Conservation (phyloP, 1,284 basidiomycete species). For the Trametes pubescens region DNA sequence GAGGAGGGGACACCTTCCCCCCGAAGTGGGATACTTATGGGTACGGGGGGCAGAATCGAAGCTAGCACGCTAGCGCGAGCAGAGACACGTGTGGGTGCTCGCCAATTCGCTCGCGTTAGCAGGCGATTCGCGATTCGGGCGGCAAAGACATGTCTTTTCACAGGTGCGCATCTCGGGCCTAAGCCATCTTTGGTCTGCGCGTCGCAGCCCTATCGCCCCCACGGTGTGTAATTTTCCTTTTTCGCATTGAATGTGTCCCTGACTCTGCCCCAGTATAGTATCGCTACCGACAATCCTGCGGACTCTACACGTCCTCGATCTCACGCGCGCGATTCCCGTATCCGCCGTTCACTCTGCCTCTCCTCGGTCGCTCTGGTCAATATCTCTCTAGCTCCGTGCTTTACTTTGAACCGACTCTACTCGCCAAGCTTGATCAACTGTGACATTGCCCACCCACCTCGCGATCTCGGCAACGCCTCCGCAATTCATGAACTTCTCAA, state of each 20-base stretch:
- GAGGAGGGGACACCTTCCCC: constrained; percentile 1
- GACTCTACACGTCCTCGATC: not conserved
- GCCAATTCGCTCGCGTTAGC: constrained; percentile 13
- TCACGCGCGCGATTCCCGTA: not conserved
- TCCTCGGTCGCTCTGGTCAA: not conserved
- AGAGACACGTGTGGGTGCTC: constrained; percentile 11
- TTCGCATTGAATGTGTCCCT: constrained; percentile 2
- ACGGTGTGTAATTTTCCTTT: not conserved
- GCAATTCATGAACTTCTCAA: constrained; percentile 9
- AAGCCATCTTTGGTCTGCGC: constrained; percentile 4
- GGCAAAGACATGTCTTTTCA: constrained; percentile 6
- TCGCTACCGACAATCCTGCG: constrained; percentile 16
- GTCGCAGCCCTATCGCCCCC: constrained; percentile 19
- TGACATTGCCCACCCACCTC: not conserved
- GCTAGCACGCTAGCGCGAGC: constrained; percentile 12
- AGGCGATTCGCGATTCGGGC: constrained; percentile 7
- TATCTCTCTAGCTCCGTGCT: not conserved
- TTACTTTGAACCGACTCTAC: not conserved
- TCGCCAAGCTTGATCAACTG: constrained; percentile 4
- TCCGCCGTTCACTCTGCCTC: not conserved
- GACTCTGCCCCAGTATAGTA: constrained; percentile 1
- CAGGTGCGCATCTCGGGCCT: constrained; percentile 6
- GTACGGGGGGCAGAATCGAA: not conserved
- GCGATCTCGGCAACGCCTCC: constrained; percentile 15
- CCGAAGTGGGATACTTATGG: constrained; percentile 10